phyloP scores from a whole-genome alignment of 2,329 filamentous ascomycete genomes.

The Lomentospora prolificans region DNA sequence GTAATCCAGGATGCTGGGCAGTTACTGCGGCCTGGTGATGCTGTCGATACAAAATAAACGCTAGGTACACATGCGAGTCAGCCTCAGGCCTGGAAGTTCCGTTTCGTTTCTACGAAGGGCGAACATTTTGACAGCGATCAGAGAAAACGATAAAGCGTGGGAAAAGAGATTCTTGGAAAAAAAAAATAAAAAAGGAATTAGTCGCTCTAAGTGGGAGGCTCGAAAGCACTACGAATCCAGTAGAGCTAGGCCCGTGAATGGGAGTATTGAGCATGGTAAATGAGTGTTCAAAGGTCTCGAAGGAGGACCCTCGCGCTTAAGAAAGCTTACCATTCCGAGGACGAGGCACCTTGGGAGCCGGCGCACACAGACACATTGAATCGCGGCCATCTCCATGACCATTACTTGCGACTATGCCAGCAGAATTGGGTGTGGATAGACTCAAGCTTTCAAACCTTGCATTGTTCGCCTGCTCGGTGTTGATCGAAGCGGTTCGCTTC shows the following conservation, averaged over 20 bases:
- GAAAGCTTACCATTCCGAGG: conserved; percentile 46
- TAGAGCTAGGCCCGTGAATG: no score
- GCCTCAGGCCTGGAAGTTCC: no score
- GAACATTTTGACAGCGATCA: no score
- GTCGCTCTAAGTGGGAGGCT: no score
- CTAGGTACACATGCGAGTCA: conserved; percentile 35
- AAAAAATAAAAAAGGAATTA: conserved; percentile 8
- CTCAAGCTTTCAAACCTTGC: conserved; percentile 23
- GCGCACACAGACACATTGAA: conserved; percentile 45
- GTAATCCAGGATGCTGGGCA: conserved; percentile 72
- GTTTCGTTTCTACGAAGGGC: no score
- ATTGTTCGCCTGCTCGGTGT: conserved; percentile 32
- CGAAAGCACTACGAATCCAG: no score
- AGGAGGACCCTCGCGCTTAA: no score
- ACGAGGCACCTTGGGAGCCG: conserved; percentile 46
- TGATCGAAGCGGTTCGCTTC: conserved; percentile 37
- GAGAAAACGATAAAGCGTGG: no score
- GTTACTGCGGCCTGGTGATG: conserved; percentile 80
- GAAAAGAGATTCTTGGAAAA: conserved; percentile 10
- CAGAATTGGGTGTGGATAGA: conserved; percentile 24
- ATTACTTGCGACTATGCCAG: conserved; percentile 8
- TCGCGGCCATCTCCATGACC: conserved; percentile 21
- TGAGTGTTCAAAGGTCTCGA: no score
- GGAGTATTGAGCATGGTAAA: no score
- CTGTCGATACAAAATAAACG: conserved; percentile 95